These are phyloP conservation scores for Solanum okadae DNA, from an alignment of 257 asterid genomes.

Conservation along the genomic window DNA sequence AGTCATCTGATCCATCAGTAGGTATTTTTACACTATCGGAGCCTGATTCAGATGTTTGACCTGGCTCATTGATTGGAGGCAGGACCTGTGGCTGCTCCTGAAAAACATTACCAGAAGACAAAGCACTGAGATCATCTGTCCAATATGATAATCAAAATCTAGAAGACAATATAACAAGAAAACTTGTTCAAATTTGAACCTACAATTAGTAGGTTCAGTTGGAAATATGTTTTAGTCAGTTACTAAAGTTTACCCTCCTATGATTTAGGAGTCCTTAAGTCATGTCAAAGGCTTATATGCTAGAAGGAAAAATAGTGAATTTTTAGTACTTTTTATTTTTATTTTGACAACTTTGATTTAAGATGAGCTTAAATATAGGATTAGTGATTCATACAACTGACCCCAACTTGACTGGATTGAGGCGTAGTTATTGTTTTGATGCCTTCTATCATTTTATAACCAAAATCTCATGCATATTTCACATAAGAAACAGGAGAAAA, in stretches of 20 bases:
- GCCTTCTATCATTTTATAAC: neutral
- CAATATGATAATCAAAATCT: neutral
- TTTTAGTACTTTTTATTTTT: neutral
- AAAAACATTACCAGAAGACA: slow-evolving; percentile 5
- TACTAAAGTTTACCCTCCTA: neutral
- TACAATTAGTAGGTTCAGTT: neutral
- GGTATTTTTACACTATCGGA: slow-evolving; percentile 33
- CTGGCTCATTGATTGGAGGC: neutral
- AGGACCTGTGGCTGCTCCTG: slow-evolving; percentile 17
- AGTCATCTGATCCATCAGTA: slow-evolving; percentile 33
- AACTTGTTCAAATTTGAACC: neutral
- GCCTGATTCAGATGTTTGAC: slow-evolving; percentile 2
- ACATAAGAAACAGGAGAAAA: neutral
- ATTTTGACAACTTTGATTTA: neutral
- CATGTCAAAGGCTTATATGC: neutral
- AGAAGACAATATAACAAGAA: neutral
- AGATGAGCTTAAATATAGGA: neutral
- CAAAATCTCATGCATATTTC: neutral
- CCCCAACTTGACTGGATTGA: neutral
- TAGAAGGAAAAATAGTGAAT: neutral
- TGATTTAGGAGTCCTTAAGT: neutral
- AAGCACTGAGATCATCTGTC: neutral
- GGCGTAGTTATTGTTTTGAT: neutral
- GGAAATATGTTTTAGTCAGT: neutral
- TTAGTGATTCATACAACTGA: neutral